Base-by-base conservation (phyloP, 2,329 filamentous ascomycete species). In the Coleophoma crateriformis region DNA sequence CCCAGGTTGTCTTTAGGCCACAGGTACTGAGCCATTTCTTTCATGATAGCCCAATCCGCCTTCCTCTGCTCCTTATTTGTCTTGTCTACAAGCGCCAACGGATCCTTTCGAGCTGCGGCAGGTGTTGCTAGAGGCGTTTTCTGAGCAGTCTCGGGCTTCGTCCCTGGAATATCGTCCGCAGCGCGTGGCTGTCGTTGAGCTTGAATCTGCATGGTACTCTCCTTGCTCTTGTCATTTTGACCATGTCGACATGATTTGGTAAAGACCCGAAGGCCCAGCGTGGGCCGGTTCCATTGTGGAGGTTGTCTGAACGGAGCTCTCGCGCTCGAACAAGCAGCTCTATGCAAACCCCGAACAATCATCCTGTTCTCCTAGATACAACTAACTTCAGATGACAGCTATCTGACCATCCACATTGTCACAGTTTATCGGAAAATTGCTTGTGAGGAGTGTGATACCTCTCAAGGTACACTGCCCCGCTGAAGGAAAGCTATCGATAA, bases 21-120 rank as follows among this genome's bases (percentile, higher is more conserved):
- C 19, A 99, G 74, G 68, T 99, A 99, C 54, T 85, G 85, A 52
- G 87, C 85, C 92, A 99, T 97, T 68, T 99, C 92, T 71, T 88
- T 95, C 77, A 99, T 94, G 58, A 99, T 99, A 44, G 91, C 91
- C 92, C 92, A 96, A 65, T 99, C 94, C 8, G 91, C 92, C 71
- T 91, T 95, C 60, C 94, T 83, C 76, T 99, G 95, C 70, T 96
- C 89, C 61, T 91, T 84, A 17, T 83, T 85, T 46, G 82, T 83
- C 63, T 81, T 84, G 53, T 87, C 78, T 63, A 86, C 76, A 12
- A 77, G 71, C 17, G 87, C 78, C 40, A 91, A 68, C 32, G 81
- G 76, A 58, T 85, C 82, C 51, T 69, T 70, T 19, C 60, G 60
- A 14, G 53, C 46, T 8, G 45, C 44, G 27, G 48, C 46, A n/a